phyloP scores from a whole-genome alignment of 2,329 filamentous ascomycete genomes.

The Penicillium expansum region DNA sequence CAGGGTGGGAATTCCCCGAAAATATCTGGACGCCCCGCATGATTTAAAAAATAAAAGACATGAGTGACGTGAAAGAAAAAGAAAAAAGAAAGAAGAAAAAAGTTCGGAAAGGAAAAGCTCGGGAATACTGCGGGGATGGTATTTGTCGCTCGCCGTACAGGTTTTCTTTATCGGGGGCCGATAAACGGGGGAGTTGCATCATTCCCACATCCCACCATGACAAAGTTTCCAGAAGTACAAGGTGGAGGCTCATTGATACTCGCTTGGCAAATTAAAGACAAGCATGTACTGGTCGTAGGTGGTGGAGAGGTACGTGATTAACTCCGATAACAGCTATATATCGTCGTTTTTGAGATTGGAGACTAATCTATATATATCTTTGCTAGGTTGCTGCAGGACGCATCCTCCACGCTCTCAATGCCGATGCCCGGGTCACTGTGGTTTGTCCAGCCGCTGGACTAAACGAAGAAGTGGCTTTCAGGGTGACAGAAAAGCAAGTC shows the following conservation, averaged over 20 bases:
- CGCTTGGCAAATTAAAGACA: conserved; percentile 91
- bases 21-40: conserved; percentile 69
- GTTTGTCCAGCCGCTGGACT: conserved; percentile 76
- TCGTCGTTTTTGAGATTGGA: not conserved
- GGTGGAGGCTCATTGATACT: conserved; percentile 90
- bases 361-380: conserved; percentile 26
- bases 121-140: conserved; percentile 15
- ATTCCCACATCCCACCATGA: conserved; percentile 39
- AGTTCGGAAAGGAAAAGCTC: conserved; percentile 15
- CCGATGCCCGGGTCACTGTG: conserved; percentile 85
- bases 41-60: conserved; percentile 16
- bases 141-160: conserved; percentile 17
- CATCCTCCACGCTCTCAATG: conserved; percentile 90
- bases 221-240: conserved; percentile 73
- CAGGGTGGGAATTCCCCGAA: conserved; percentile 63
- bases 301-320: conserved; percentile 75
- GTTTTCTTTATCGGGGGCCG: conserved; percentile 12
- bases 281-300: conserved; percentile 86
- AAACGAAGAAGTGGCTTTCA: conserved; percentile 82
- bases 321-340: conserved; percentile 14
- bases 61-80: conserved; percentile 15
- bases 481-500: conserved; percentile 72
- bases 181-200: conserved; percentile 9
- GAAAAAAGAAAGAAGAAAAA: conserved; percentile 18
- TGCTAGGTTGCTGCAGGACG: conserved; percentile 87